Percentiles rank a stretch among this genome's conserved stretches.
Evolutionary conservation across 169 alveolate species (phyloP).

Genomic region (Cryptosporidium bovis): DNA sequence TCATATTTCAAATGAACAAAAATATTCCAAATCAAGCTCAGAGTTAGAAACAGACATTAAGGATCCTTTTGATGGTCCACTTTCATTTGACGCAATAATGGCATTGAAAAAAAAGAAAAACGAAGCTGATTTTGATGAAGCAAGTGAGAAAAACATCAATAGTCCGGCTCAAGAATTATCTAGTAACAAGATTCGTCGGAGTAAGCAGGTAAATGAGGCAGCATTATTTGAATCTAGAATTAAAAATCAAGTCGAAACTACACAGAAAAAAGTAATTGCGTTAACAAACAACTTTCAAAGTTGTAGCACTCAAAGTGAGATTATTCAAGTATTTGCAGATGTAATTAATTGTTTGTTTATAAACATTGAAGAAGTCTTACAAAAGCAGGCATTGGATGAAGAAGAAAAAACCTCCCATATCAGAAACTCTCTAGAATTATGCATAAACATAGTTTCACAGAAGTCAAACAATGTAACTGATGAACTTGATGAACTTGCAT

Average conservation of each 20-base stretch:
- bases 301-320: conserved; percentile 6
- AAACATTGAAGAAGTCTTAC: conserved; percentile 8
- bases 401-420: background rate
- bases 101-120: conserved; percentile 48
- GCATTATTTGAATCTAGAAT: background rate
- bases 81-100: conserved; percentile 71
- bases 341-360: conserved; percentile 15
- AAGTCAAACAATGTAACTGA: conserved; percentile 9
- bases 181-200: background rate
- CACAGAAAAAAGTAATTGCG: background rate
- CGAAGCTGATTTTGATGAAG: background rate
- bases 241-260: conserved; percentile 2
- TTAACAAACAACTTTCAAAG: background rate
- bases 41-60: background rate
- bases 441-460: conserved; percentile 18
- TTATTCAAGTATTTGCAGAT: background rate
- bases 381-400: background rate
- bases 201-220: background rate
- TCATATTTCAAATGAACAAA: conserved; percentile 5
- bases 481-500: conserved; percentile 23
- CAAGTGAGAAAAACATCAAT: background rate
- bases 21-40: background rate
- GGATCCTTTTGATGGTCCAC: conserved; percentile 58
- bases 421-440: conserved; percentile 4
- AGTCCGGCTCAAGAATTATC: background rate